These are phyloP conservation scores for Sugiyamaella lignohabitans DNA, from an alignment of 805 yeast species.

Conservation along the genomic window DNA sequence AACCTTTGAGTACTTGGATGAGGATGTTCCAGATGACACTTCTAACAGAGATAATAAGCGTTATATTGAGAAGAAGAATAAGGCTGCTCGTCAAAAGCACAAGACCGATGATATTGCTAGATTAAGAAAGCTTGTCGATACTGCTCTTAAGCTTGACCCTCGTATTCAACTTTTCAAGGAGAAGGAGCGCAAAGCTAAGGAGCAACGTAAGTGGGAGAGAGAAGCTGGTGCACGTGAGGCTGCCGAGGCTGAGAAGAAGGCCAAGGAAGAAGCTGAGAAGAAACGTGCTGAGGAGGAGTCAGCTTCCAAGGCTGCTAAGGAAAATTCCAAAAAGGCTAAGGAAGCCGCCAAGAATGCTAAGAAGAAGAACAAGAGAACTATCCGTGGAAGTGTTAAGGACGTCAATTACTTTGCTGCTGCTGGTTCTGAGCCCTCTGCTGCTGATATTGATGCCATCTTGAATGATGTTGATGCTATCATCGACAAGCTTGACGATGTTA, in stretches of 20 bases:
- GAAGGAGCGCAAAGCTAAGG: constrained; percentile 91
- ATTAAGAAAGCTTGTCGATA: constrained; percentile 75
- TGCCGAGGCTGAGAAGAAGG: constrained; percentile 82
- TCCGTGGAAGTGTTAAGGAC: constrained; percentile 80
- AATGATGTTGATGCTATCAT: constrained; percentile 74
- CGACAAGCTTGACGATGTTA: constrained; percentile 73
- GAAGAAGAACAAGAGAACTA: constrained; percentile 91
- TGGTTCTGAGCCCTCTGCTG: constrained; percentile 55
- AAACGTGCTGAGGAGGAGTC: constrained; percentile 74
- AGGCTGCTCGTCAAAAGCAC: constrained; percentile 92
- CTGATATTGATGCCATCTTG: constrained; percentile 42
- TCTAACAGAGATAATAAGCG: constrained; percentile 99
- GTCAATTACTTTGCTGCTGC: constrained; percentile 72
- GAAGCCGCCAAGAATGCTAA: constrained; percentile 84
- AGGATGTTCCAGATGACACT: constrained; percentile 98
- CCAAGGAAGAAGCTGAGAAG: constrained; percentile 82
- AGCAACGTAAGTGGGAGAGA: constrained; percentile 91
- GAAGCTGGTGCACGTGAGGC: constrained; percentile 97
- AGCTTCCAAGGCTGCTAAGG: constrained; percentile 53
- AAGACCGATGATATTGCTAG: constrained; percentile 96
- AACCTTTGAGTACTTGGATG: constrained; percentile 94
- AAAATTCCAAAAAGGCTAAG: constrained; percentile 87
- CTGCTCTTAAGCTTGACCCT: constrained; percentile 88
- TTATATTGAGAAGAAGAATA: constrained; percentile 94
- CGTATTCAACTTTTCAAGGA: constrained; percentile 91